phyloP scores from a whole-genome alignment of 73 alveolate species.

The Blepharisma japonicum region DNA sequence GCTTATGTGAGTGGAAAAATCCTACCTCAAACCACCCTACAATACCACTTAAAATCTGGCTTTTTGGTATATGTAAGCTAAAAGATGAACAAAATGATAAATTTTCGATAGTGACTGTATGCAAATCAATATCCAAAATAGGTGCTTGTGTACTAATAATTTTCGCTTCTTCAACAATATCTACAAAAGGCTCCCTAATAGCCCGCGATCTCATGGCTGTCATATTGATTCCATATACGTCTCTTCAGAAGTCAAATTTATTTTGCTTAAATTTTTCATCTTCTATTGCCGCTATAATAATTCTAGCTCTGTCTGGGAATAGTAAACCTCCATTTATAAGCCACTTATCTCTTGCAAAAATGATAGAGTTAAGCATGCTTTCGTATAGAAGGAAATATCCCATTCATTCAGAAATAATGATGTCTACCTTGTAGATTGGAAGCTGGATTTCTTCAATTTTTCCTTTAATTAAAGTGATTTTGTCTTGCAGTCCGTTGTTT shows the following conservation, averaged over 20 bases:
- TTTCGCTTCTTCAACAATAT: conserved; percentile 20
- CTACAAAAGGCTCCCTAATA: conserved; percentile 50
- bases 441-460: conserved; percentile 93
- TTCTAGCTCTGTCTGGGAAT: conserved; percentile 88
- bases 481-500: conserved; percentile 72
- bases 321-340: conserved; percentile 64
- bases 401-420: conserved; percentile 96
- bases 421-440: conserved; percentile 90
- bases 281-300: conserved; percentile 80
- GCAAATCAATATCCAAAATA: conserved; percentile 70
- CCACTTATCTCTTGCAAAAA: conserved; percentile 91
- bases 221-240: conserved; percentile 86
- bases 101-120: conserved; percentile 66
- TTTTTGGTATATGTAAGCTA: conserved; percentile 53
- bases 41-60: conserved; percentile 77
- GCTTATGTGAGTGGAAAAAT: conserved; percentile 65
- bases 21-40: conserved; percentile 91
- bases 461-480: conserved; percentile 84
- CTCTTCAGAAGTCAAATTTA: conserved; percentile 85
- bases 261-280: conserved; percentile 82
- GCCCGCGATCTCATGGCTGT: conserved; percentile 45
- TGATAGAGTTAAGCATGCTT: conserved; percentile 90
- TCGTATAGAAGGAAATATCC: conserved; percentile 91
- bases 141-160: conserved; percentile 42
- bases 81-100: conserved; percentile 61